phyloP scores from a whole-genome alignment of 345 rosid species.

The Cardamine occulta region DNA sequence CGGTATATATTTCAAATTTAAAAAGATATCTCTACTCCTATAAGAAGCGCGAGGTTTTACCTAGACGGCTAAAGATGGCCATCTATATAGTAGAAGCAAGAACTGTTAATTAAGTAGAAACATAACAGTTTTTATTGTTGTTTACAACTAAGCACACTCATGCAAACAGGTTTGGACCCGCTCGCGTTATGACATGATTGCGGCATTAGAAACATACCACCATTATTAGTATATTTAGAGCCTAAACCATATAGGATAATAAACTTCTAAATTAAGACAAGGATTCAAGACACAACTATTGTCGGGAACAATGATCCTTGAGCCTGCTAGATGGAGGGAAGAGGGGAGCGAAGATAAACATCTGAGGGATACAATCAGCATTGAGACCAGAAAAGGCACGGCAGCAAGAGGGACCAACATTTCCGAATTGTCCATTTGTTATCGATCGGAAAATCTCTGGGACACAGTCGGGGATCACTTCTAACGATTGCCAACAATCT shows the following conservation, averaged over 20 bases:
- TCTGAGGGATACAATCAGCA: constrained; percentile 27
- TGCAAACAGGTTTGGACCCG: neutral
- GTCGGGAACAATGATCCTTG: constrained; percentile 29
- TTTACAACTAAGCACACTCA: neutral
- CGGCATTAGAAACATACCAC: neutral
- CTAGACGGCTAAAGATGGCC: too few species aligned
- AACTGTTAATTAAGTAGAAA: too few species aligned
- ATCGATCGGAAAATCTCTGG: constrained; percentile 24
- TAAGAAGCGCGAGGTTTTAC: too few species aligned
- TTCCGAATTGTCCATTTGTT: constrained; percentile 15
- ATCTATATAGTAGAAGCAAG: too few species aligned
- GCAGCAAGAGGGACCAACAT: constrained; percentile 34
- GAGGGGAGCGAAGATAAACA: constrained; percentile 25
- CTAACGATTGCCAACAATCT: constrained; percentile 36
- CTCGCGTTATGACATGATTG: neutral
- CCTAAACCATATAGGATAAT: neutral
- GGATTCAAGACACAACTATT: neutral
- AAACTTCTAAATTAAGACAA: neutral
- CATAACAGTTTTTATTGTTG: neutral
- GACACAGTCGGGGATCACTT: constrained; percentile 33
- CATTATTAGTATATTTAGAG: neutral
- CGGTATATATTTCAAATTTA: too few species aligned
- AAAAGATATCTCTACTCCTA: too few species aligned
- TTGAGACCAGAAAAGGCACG: constrained; percentile 23
- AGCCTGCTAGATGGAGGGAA: constrained; percentile 5